These are phyloP conservation scores for Actinomortierella wolfii DNA, from an alignment of 371 early-diverging fungal species.

Conservation along the genomic window DNA sequence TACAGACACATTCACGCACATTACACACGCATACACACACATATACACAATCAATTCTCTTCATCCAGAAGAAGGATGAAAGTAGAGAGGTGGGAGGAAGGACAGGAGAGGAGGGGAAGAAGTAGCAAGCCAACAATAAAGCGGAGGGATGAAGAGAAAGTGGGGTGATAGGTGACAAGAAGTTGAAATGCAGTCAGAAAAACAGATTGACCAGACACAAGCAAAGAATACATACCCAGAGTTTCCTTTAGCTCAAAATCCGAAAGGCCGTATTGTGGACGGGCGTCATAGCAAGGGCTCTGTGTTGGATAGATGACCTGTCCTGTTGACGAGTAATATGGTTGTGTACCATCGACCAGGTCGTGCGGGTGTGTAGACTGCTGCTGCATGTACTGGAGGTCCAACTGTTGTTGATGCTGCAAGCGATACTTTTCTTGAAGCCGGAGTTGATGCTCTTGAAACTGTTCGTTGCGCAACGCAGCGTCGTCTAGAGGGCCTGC, in stretches of 20 bases:
- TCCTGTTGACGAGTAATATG: constrained; percentile 36
- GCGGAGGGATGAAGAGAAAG: background rate
- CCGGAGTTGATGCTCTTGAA: constrained; percentile 29
- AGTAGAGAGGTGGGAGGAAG: background rate
- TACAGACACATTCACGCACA: too few species aligned
- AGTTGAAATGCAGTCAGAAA: constrained; percentile 13
- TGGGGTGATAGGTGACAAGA: background rate
- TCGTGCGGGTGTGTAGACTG: constrained; percentile 47
- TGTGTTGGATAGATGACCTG: constrained; percentile 24
- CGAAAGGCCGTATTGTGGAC: constrained; percentile 34
- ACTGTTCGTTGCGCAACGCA: constrained; percentile 27
- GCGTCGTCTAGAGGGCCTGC: constrained; percentile 26
- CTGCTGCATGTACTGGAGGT: constrained; percentile 17
- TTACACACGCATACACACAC: too few species aligned
- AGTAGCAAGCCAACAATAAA: background rate
- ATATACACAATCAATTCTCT: too few species aligned
- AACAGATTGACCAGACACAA: background rate
- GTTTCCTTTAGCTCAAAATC: constrained; percentile 72
- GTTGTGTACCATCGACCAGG: constrained; percentile 26
- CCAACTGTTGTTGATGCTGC: constrained; percentile 36
- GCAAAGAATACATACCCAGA: too few species aligned
- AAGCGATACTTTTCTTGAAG: constrained; percentile 31
- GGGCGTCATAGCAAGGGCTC: constrained; percentile 34
- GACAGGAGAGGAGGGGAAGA: background rate
- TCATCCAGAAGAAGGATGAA: too few species aligned